A percentile compares a stretch with the other conserved stretches of the same genome.
Evolutionary conservation across 768 basidiomycete species (phyloP).

Genomic region (Xanthoconium purpureum): DNA sequence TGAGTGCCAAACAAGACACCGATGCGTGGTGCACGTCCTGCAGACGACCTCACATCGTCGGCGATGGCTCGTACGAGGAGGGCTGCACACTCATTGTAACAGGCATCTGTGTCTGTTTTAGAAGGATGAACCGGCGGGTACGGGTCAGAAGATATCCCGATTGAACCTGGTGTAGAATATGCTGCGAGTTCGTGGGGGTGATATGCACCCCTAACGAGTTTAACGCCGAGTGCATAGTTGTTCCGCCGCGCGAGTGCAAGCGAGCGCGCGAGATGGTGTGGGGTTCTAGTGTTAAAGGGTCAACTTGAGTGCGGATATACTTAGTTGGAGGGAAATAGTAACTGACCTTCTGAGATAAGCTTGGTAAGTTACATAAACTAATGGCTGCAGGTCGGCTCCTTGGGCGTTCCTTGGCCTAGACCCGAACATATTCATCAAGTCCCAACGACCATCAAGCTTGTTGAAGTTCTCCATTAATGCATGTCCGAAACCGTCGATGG

Average conservation of each 20-base stretch:
- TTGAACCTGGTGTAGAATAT: conserved; percentile 16
- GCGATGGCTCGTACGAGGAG: conserved; percentile 56
- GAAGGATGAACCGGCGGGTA: conserved; percentile 64
- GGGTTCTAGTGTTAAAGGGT: conserved; percentile 45
- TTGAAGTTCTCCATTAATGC: conserved; percentile 80
- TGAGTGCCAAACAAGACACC: conserved; percentile 87
- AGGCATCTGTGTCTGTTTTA: conserved; percentile 71
- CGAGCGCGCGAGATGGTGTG: conserved; percentile 61
- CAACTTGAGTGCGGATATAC: background rate
- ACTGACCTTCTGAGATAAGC: conserved; percentile 76
- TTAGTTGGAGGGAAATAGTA: too few species aligned
- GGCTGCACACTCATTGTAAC: conserved; percentile 62
- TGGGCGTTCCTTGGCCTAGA: background rate
- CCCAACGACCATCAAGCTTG: conserved; percentile 27
- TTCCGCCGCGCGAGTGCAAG: conserved; percentile 62
- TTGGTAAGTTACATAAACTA: conserved; percentile 86
- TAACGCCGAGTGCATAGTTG: conserved; percentile 79
- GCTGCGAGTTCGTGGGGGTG: conserved; percentile 70
- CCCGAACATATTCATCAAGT: background rate
- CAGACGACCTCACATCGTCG: conserved; percentile 42
- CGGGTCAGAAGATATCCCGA: conserved; percentile 56
- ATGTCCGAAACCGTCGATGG: conserved; percentile 76
- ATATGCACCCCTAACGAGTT: conserved; percentile 93
- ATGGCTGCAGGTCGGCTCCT: conserved; percentile 49
- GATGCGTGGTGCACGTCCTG: conserved; percentile 30